Base-by-base conservation (phyloP, 2,329 filamentous ascomycete species). In the Sphaerostilbella broomeana region DNA sequence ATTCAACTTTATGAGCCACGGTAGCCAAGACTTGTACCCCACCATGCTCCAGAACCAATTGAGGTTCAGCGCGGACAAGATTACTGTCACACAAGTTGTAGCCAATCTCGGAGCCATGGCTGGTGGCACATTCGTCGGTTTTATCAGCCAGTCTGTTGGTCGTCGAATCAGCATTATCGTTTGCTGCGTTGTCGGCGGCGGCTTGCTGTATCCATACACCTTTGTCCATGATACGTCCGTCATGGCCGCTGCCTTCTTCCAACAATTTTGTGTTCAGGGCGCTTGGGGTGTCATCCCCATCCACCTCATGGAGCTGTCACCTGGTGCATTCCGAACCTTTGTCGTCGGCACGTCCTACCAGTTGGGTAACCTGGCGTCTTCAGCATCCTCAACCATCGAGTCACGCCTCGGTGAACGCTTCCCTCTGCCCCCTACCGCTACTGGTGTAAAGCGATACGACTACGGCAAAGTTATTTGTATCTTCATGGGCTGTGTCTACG, bases 1-100 rank as follows among this genome's bases (percentile, higher is more conserved):
- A 4, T 92, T 94, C 69, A 94, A 94, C 64, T 94, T 92, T 57
- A 88, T 92, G 84, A 84, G 80, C 13, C 85, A 89, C 56, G 84
- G 84, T 38, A 83, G 77, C 16, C 61, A 84, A 58, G 75, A 78
- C 50, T 56, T 80, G 19, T 79, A 79, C 49, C 75, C 75, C 3
- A 78, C 74, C 15, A 71, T 80, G 71, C 56, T 80, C 17, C 58
- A 65, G 47, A 75, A 73, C 49, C 72, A 79, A 56, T 75, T 72
- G 46, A 58, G 55, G 12, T 76, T 77, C 52, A 58, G 56, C 30
- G 51, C 68, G 31, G 66, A 77, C 55, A 63, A 70, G 40, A 71
- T 85, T 13, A 86, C 82, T 0, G 70, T 86, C 3, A 85, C 79
- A 0, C 80, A 85, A 52, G 79, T 86, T 5, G 75, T 86, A 6